phyloP scores from a whole-genome alignment of 208 protist species.

The Herpetomonas samuelpessoai region DNA sequence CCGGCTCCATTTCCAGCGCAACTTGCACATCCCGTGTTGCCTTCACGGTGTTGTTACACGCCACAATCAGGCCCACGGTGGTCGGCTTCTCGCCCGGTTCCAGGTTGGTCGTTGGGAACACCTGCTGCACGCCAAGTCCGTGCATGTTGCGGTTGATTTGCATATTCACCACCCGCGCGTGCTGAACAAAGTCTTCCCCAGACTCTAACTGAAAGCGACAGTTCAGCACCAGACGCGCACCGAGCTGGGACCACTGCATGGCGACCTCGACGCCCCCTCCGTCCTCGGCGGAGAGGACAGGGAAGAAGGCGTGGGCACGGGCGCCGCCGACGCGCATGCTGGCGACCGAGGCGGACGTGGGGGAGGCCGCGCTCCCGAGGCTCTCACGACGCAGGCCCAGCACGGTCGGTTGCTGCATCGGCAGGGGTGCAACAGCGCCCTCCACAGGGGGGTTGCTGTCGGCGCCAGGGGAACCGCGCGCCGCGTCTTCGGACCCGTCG shows the following conservation, averaged over 20 bases:
- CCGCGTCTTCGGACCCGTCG: background rate
- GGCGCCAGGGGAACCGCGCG: too few relatives aligned
- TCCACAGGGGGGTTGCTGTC: background rate
- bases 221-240: constrained; percentile 37
- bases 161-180: constrained; percentile 28
- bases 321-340: background rate
- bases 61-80: constrained; percentile 26
- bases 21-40: constrained; percentile 42
- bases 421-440: background rate
- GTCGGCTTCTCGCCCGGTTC: constrained; percentile 29
- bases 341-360: background rate
- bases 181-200: constrained; percentile 45
- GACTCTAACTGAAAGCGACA: constrained; percentile 35
- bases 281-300: constrained; percentile 27
- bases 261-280: constrained; percentile 50
- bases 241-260: constrained; percentile 60
- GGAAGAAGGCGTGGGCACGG: constrained; percentile 8
- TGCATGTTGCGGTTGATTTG: constrained; percentile 74
- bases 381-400: too few relatives aligned
- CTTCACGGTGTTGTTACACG: constrained; percentile 40
- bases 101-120: constrained; percentile 34
- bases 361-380: background rate
- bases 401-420: too few relatives aligned
- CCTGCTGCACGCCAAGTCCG: constrained; percentile 55
- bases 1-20: constrained; percentile 42